Evolutionary conservation across 108 stramenopile species (phyloP), one percentile per base, ranked within the genome.

Genomic region (Cylindrotheca closterium): DNA sequence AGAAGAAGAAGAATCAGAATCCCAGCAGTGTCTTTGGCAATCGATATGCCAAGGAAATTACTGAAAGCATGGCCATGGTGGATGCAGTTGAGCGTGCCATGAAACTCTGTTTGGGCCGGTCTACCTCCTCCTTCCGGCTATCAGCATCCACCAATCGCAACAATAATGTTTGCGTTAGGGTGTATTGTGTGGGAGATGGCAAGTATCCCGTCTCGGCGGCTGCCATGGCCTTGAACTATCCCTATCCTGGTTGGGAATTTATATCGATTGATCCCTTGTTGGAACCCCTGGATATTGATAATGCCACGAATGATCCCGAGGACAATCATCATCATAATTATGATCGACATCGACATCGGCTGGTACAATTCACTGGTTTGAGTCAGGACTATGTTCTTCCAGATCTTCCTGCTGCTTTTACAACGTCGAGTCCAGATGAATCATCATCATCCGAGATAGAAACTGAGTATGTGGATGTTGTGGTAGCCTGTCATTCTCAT

Each of bases 101-200:
- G 19, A 64, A 64, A 15, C 51, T 64, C 63, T 27, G 46, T 28
- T 49, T 47, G 46, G 47, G 60, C 17, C 7, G 37, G 15, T 42
- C 37, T 10, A 42, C 37, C 10, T 42, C 15, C 7, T 42, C 37
- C 10, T 42, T 42, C 37, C n/a, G n/a, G n/a, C n/a, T n/a, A n/a
- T n/a, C n/a, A n/a, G n/a, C n/a, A n/a, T n/a, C n/a, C n/a, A n/a
- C n/a, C n/a, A 10, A 7, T 10, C 7, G 15, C 37, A 42, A 42
- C 15, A 15, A 42, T 10, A 15, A 42, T 15, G 10, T 42, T 42
- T 42, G 37, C 37, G 12, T 48, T 22, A 17, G 17, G 12, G 45
- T 47, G 25, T 64, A 64, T 29, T 64, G 63, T 64, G n/a, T 64
- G 31, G 63, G 63, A 24, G 63, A 64, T 22, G 63, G 63, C 32